Evolutionary conservation across 306 rosid species (phyloP), one percentile per base, ranked within the genome.

Genomic region (Geum urbanum): DNA sequence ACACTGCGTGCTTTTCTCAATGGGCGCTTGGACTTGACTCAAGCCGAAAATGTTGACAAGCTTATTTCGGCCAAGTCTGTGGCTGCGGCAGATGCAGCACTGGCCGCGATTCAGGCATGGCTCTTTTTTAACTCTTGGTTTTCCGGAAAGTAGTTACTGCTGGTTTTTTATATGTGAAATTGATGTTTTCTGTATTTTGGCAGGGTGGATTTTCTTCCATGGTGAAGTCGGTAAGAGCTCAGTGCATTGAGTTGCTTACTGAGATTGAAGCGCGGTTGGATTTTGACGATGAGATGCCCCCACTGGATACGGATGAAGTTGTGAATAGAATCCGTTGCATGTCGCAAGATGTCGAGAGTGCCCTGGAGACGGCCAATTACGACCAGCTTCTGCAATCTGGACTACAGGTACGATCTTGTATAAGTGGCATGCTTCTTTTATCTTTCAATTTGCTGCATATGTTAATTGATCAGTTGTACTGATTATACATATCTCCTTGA

Each of bases 311-410:
- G 72, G 75, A 81, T 39, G 63, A 75, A 56, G 18, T 88, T 54
- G 81, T 88, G 90, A 81, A 53, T 46, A 85, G 78, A 77, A 87
- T 90, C 63, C 78, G 76, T 35, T 46, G 71, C 59, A 87, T 94
- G 98, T 84, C 86, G 37, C 83, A 43, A 60, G 97, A 90, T 76
- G 97, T 94, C 64, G 90, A 83, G 60, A 80, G 80, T 75, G 97
- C 98, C 12, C 73, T 94, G 53, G 95, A 86, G 83, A 88, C 97
- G 3, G 92, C 96, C 72, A 90, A 88, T 81, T 94, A 90, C 70
- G 98, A 90, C 83, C 89, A 88, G 77, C 98, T 94, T 81, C 90
- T 94, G 67, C 98, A 94, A 76, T 88, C 97, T 83, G 97, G 98
- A 78, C 69, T 94, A 48, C 98, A 94, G 96, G 98, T 84, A 75